phyloP scores from a whole-genome alignment of 768 basidiomycete species.

The Agrocybe praecox region DNA sequence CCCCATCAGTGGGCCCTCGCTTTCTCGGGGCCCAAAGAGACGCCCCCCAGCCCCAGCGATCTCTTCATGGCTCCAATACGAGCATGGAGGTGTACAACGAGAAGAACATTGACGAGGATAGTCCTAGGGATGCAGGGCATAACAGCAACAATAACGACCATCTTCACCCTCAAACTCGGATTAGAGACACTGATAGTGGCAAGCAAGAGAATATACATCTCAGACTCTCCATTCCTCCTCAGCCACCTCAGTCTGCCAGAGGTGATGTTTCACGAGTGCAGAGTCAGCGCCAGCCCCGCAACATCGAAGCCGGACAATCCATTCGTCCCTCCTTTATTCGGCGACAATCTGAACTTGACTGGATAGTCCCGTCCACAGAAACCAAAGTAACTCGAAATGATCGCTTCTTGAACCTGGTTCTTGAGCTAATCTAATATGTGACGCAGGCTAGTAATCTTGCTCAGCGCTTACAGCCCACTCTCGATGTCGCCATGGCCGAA shows the following conservation, averaged over 20 bases:
- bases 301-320: background rate
- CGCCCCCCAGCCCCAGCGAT: background rate
- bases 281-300: constrained; percentile 2
- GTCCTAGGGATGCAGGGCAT: background rate
- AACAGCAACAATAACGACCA: background rate
- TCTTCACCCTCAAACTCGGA: background rate
- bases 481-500: constrained; percentile 48
- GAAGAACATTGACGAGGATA: background rate
- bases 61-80: background rate
- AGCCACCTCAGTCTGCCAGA: background rate
- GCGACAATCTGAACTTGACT: constrained; percentile 1
- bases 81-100: background rate
- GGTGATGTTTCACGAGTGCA: background rate
- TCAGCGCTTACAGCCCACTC: constrained; percentile 45
- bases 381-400: background rate
- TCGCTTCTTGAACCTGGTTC: background rate
- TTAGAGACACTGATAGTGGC: background rate
- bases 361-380: constrained; percentile 5
- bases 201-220: background rate
- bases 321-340: background rate
- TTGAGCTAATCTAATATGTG: background rate
- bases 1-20: background rate
- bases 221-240: background rate
- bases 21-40: background rate
- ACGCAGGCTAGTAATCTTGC: background rate